phyloP scores from a whole-genome alignment of 371 early-diverging fungal genomes.

The Rhizopus stolonifer region DNA sequence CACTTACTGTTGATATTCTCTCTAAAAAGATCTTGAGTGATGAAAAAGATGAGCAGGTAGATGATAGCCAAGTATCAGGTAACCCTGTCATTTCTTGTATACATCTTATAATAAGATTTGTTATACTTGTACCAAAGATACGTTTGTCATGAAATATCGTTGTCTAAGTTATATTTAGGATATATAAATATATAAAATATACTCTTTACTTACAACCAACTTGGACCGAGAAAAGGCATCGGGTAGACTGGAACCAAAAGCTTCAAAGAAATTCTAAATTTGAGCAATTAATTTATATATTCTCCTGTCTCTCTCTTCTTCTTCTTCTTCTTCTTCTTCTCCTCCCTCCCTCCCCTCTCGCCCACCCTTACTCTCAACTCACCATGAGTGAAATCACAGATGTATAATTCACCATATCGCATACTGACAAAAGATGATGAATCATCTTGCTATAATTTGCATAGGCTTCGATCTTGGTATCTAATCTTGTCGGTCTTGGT shows the following conservation, averaged over 20 bases:
- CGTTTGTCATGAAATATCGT: constrained; percentile 32
- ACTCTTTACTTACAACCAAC: constrained; percentile 31
- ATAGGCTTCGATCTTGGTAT: constrained; percentile 39
- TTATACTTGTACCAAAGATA: constrained; percentile 33
- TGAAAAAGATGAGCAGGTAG: not conserved
- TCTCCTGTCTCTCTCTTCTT: no score
- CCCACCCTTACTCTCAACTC: constrained; percentile 10
- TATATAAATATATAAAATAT: not conserved
- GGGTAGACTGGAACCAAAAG: constrained; percentile 46
- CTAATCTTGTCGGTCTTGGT: constrained; percentile 62
- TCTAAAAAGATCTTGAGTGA: constrained; percentile 35
- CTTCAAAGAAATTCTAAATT: constrained; percentile 18
- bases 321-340: no score
- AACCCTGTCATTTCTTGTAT: constrained; percentile 33
- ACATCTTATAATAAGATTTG: constrained; percentile 22
- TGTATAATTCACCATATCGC: constrained; percentile 31
- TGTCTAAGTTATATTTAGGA: constrained; percentile 18
- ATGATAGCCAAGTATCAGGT: constrained; percentile 31
- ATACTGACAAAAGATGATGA: constrained; percentile 28
- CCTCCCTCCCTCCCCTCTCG: no score
- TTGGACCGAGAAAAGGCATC: constrained; percentile 60
- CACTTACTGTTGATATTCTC: constrained; percentile 34
- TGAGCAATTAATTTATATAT: no score
- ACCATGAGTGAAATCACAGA: constrained; percentile 44
- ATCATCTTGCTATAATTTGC: constrained; percentile 21